Evolutionary conservation across 805 yeast genomes (phyloP).

Genomic region (Kregervanrija delftensis): DNA sequence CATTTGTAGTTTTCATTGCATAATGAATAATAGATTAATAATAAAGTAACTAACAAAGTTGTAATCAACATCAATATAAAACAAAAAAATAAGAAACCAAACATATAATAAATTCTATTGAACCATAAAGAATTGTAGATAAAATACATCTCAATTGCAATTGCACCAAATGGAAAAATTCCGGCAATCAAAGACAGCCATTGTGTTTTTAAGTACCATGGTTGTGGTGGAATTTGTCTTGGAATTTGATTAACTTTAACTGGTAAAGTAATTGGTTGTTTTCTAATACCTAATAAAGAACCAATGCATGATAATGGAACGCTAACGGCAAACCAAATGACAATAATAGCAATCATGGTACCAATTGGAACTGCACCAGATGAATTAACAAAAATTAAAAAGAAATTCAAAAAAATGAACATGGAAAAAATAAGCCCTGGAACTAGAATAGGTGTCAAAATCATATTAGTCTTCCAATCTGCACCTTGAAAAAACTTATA

Average conservation of each 20-base stretch:
- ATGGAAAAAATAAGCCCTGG: conserved; percentile 69
- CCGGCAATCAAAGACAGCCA: conserved; percentile 76
- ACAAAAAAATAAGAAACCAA: conserved; percentile 91
- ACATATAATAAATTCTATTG: conserved; percentile 91
- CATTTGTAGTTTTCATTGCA: conserved; percentile 91
- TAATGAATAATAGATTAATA: conserved; percentile 76
- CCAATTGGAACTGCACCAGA: conserved; percentile 95
- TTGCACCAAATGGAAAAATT: conserved; percentile 88
- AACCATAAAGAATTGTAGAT: conserved; percentile 90
- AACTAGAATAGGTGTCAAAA: conserved; percentile 74
- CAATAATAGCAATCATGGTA: conserved; percentile 72
- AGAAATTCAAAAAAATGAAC: conserved; percentile 71
- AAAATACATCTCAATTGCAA: conserved; percentile 92
- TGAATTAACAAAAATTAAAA: conserved; percentile 68
- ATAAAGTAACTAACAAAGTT: conserved; percentile 69
- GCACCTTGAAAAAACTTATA: conserved; percentile 91
- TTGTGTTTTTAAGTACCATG: conserved; percentile 66
- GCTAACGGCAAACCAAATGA: conserved; percentile 80
- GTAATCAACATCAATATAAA: conserved; percentile 77
- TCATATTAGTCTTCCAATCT: conserved; percentile 80
- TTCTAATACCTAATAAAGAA: conserved; percentile 71
- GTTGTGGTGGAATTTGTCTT: conserved; percentile 90
- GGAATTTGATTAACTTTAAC: conserved; percentile 93
- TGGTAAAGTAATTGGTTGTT: conserved; percentile 40
- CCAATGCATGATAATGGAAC: conserved; percentile 81